Conservation (phyloP, 2,329 filamentous ascomycete species). For the Beauveria scarabaeidicola region DNA sequence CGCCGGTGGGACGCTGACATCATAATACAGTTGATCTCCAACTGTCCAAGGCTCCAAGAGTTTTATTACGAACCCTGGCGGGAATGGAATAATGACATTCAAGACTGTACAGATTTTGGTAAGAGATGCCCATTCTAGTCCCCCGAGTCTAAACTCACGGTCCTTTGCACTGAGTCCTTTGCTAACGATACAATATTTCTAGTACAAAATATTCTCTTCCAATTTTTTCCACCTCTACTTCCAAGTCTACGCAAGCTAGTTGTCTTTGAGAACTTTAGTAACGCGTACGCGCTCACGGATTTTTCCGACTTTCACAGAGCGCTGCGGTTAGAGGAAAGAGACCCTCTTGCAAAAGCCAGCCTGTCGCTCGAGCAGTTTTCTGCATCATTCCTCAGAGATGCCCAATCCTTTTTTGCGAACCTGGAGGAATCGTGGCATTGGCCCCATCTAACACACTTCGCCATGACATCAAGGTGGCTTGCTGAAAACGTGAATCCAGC, state of each 20-base stretch:
- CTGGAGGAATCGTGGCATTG: not conserved
- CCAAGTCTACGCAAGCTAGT: not conserved
- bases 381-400: not conserved
- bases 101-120: not conserved
- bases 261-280: not conserved
- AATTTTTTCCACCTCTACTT: not conserved
- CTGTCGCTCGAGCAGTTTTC: not conserved
- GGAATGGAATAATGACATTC: not conserved
- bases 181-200: not conserved
- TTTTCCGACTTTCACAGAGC: not conserved
- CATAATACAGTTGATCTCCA: not conserved
- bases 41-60: not conserved
- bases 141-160: not conserved
- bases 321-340: not conserved
- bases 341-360: not conserved
- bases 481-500: not conserved
- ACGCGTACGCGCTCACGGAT: not conserved
- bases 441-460: not conserved
- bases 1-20: not conserved
- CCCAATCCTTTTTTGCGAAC: not conserved
- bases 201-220: not conserved
- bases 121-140: not conserved
- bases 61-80: not conserved
- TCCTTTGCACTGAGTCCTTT: not conserved
- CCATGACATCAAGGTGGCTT: not conserved